Conservation (phyloP, 176 grass and related monocot species). For the Carex cristatella region DNA sequence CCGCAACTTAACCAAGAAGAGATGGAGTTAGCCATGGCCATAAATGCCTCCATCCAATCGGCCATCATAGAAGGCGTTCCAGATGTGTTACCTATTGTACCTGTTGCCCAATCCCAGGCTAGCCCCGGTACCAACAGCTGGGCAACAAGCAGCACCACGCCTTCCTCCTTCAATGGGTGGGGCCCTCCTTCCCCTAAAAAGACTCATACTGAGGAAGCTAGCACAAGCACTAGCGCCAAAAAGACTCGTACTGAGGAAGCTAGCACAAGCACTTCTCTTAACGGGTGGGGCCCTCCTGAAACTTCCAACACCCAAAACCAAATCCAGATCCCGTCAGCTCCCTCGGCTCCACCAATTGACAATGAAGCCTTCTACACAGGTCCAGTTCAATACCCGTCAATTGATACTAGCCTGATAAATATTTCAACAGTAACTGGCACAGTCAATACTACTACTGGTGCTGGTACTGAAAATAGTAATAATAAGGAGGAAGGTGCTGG, state of each 20-base stretch:
- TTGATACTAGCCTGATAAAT: conserved; percentile 62
- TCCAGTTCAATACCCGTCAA: conserved; percentile 63
- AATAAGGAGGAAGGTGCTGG: conserved; percentile 19
- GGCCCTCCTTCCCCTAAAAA: conserved; percentile 33
- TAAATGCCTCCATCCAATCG: conserved; percentile 85
- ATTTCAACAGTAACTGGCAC: conserved; percentile 23
- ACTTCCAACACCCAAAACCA: conserved; percentile 19
- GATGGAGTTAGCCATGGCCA: conserved; percentile 72
- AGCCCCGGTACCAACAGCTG: neutral
- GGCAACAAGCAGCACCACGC: conserved; percentile 19
- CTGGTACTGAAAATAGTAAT: neutral
- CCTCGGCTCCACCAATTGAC: conserved; percentile 67
- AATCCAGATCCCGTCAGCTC: conserved; percentile 25
- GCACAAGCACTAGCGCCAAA: conserved; percentile 30
- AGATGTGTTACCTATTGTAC: conserved; percentile 36
- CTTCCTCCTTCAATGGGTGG: conserved; percentile 60
- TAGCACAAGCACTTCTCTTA: conserved; percentile 51
- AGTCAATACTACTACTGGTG: neutral
- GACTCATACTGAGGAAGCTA: conserved; percentile 29
- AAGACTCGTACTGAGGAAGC: conserved; percentile 23
- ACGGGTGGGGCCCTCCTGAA: conserved; percentile 8
- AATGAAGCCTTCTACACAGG: conserved; percentile 51
- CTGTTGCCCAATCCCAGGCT: conserved; percentile 30
- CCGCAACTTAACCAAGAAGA: conserved; percentile 52
- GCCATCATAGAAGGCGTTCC: conserved; percentile 78